Percentiles rank a stretch among this genome's conserved stretches.
Evolutionary conservation across 805 yeast genomes (phyloP).

Genomic region (Kodamaea nitidulidarum): DNA sequence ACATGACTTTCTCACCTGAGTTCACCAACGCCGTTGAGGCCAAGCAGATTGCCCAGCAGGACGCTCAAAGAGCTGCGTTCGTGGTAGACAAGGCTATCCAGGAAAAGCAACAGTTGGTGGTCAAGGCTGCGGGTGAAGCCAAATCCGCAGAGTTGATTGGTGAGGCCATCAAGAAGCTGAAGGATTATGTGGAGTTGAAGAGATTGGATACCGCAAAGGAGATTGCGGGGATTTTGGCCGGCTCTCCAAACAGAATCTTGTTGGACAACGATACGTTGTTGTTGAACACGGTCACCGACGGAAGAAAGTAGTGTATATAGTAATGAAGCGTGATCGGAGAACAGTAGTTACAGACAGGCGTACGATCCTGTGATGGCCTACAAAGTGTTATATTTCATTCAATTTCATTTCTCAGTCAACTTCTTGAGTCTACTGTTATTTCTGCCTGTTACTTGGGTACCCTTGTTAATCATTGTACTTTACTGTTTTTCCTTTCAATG

Average conservation of each 20-base stretch:
- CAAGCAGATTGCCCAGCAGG: constrained; percentile 98
- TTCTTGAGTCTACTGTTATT: no score
- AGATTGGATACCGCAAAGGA: constrained; percentile 96
- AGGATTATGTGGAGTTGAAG: constrained; percentile 93
- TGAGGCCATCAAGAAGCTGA: constrained; percentile 95
- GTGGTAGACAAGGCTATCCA: constrained; percentile 95
- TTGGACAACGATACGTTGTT: constrained; percentile 89
- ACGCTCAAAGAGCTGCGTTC: constrained; percentile 97
- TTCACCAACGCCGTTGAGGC: constrained; percentile 97
- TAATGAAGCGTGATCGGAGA: no score
- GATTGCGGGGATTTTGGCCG: constrained; percentile 79
- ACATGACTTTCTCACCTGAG: constrained; percentile 96
- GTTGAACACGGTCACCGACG: constrained; percentile 81
- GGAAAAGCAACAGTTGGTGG: constrained; percentile 95
- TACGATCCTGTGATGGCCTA: no score
- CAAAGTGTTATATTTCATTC: no score
- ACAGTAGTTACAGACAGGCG: no score
- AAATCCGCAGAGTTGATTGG: constrained; percentile 96
- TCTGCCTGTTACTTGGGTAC: no score
- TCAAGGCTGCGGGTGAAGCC: constrained; percentile 98
- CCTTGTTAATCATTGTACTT: no score
- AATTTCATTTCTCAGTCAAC: no score
- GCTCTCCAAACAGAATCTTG: constrained; percentile 86
- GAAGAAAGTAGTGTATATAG: constrained; percentile 42
- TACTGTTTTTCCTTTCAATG: no score